Evolutionary conservation across 768 basidiomycete genomes (phyloP), one percentile per base, ranked within the genome.

Genomic region (Suillus ampliporus): DNA sequence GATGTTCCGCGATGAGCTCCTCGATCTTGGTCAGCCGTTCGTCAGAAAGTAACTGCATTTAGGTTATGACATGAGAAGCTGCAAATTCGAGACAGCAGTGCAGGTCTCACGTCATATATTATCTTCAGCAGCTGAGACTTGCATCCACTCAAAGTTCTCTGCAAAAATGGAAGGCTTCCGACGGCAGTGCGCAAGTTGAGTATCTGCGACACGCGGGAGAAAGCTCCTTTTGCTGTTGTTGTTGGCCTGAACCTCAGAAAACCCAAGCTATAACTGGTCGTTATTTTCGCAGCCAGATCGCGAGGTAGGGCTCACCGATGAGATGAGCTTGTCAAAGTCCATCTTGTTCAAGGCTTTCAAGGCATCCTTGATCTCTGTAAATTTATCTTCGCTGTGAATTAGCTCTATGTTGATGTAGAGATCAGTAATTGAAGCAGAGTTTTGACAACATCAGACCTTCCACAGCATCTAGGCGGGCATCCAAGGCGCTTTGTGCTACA

Each of bases 321-420:
- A 86, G 40, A 94, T 90, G 8, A 97, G 77, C 71, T 91, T 95
- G 74, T 98, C 96, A 31, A 97, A 84, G 68, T 99, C 97, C 73
- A 92, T 80, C 70, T 91, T 90, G 71, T 91, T 88, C 58, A 95
- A 75, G 2, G 81, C 74, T 72, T 87, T 89, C 50, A 96, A 79
- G 0, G 88, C 90, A 64, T 86, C 84, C 58, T 88, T 83, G 50
- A 92, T 78, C 37, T 87, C 83, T 4, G 81, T 86, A 68, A 90
- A 94, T 38, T 80, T 81, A 57, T 92, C 90, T 76, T 95, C 94
- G 5, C 83, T 83, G 58, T 90, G 84, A 26, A 95, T 82, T 1
- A 97, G 77, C 65, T 96, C 94, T 92, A 69, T 21, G 15, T 65
- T 21, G 41, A 31, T 14, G 48, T 14, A 69, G 60, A 60, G 60